Conservation (phyloP, 2,329 filamentous ascomycete species). For the Fusarium liriodendri region DNA sequence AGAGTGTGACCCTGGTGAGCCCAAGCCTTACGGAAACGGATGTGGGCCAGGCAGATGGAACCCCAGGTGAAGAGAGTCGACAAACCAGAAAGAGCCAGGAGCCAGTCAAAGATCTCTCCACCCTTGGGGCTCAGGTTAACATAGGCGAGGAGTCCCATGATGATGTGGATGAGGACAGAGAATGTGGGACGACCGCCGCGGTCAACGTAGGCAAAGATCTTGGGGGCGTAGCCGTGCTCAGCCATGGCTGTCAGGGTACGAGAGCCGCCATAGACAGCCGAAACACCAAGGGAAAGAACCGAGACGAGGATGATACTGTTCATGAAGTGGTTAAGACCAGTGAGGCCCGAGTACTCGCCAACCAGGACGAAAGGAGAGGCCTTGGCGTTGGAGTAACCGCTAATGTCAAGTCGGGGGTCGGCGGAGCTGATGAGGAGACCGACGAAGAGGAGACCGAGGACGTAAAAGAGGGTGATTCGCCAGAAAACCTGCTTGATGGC, state of each 20-base stretch:
- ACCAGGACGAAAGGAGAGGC: constrained; percentile 65
- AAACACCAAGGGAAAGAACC: constrained; percentile 66
- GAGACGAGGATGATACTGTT: constrained; percentile 66
- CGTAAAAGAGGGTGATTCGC: constrained; percentile 63
- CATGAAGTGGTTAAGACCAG: constrained; percentile 62
- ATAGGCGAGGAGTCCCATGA: constrained; percentile 62
- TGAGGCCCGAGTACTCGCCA: constrained; percentile 60
- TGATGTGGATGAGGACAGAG: constrained; percentile 57
- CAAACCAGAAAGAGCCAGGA: constrained; percentile 72
- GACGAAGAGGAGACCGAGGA: constrained; percentile 61
- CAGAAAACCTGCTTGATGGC: constrained; percentile 80
- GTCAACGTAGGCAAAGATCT: constrained; percentile 65
- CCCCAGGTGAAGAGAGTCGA: constrained; percentile 74
- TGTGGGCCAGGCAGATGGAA: constrained; percentile 70
- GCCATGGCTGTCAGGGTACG: constrained; percentile 66
- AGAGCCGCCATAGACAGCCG: constrained; percentile 65
- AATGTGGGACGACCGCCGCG: constrained; percentile 62
- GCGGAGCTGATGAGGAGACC: constrained; percentile 59
- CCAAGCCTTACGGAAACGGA: constrained; percentile 75
- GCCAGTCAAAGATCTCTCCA: constrained; percentile 70
- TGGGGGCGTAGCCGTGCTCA: constrained; percentile 65
- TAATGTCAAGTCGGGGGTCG: constrained; percentile 53
- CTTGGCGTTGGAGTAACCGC: constrained; percentile 41
- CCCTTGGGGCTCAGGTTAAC: constrained; percentile 60
- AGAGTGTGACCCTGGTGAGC: constrained; percentile 66